Evolutionary conservation across 768 basidiomycete species (phyloP).

Genomic region (Termitomyces sp.): DNA sequence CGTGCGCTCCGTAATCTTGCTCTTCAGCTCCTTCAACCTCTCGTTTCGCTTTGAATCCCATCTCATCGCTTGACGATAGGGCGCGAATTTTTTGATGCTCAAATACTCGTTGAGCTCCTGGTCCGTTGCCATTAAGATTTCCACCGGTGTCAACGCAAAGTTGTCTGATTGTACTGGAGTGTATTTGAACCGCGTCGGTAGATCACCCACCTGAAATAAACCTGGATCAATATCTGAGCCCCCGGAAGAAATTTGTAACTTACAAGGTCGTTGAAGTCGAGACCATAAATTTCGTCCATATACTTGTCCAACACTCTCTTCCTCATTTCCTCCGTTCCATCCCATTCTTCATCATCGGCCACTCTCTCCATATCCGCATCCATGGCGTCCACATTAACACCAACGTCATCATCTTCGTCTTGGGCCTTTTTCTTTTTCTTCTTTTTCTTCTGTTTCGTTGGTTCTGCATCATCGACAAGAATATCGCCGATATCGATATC

Average conservation of each 20-base stretch:
- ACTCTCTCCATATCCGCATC: slow-evolving; percentile 39
- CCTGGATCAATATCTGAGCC: slow-evolving; percentile 5
- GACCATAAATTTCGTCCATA: slow-evolving; percentile 85
- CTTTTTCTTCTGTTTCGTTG: slow-evolving; percentile 50
- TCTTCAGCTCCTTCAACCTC: slow-evolving; percentile 70
- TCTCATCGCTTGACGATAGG: slow-evolving; percentile 65
- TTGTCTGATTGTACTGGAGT: slow-evolving; percentile 56
- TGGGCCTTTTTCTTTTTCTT: slow-evolving; percentile 39
- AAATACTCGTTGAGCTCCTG: slow-evolving; percentile 90
- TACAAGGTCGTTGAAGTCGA: slow-evolving; percentile 97
- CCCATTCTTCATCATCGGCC: slow-evolving; percentile 66
- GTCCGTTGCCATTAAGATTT: slow-evolving; percentile 90
- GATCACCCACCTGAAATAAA: slow-evolving; percentile 66
- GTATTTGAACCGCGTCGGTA: slow-evolving; percentile 94
- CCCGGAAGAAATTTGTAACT: slow-evolving; percentile 21
- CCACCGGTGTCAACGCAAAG: slow-evolving; percentile 74
- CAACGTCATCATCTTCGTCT: slow-evolving; percentile 41
- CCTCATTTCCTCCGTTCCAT: slow-evolving; percentile 87
- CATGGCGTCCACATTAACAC: slow-evolving; percentile 57
- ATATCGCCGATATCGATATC: slow-evolving; percentile 83
- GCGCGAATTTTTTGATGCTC: slow-evolving; percentile 86
- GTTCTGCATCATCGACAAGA: slow-evolving; percentile 26
- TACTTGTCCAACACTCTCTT: slow-evolving; percentile 81
- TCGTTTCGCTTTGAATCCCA: slow-evolving; percentile 67
- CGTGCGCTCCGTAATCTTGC: slow-evolving; percentile 49